phyloP scores from a whole-genome alignment of 2,329 filamentous ascomycete genomes.

The Fusarium coicis region DNA sequence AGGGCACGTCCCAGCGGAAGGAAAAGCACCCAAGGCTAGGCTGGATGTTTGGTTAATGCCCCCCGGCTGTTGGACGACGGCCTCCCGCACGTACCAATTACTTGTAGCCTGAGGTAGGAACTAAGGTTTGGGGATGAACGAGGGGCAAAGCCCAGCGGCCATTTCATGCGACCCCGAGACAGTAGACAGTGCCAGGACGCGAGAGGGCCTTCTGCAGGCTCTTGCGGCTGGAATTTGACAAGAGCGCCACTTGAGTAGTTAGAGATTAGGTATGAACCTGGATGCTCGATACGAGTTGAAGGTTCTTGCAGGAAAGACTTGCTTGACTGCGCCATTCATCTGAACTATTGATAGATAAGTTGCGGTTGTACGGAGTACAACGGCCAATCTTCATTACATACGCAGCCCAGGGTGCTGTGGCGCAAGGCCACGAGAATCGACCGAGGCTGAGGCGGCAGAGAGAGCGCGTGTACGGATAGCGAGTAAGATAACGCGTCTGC shows the following conservation, averaged over 20 bases:
- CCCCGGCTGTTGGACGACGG: slow-evolving; percentile 41
- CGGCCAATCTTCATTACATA: background rate
- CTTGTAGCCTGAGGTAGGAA: slow-evolving; percentile 18
- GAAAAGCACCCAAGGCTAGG: slow-evolving; percentile 36
- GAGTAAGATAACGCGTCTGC: slow-evolving; percentile 24
- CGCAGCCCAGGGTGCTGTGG: slow-evolving; percentile 5
- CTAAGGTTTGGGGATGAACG: slow-evolving; percentile 24
- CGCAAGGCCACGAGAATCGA: slow-evolving; percentile 21
- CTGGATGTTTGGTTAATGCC: slow-evolving; percentile 40
- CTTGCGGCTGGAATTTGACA: slow-evolving; percentile 20
- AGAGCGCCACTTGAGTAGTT: slow-evolving; percentile 25
- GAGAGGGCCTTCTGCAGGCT: slow-evolving; percentile 19
- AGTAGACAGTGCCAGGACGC: slow-evolving; percentile 28
- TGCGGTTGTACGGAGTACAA: background rate
- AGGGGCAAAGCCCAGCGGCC: slow-evolving; percentile 37
- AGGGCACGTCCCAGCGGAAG: slow-evolving; percentile 39
- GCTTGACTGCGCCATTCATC: slow-evolving; percentile 6
- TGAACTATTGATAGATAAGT: slow-evolving; percentile 11
- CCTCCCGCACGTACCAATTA: slow-evolving; percentile 37
- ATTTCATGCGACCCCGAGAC: slow-evolving; percentile 42
- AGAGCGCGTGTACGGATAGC: slow-evolving; percentile 11
- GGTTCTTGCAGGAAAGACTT: background rate
- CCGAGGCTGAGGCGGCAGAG: slow-evolving; percentile 29
- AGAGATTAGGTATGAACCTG: slow-evolving; percentile 1
- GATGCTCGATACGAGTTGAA: background rate